These are phyloP conservation scores for Betula pendula DNA, from an alignment of 306 rosid species.

Conservation along the genomic window DNA sequence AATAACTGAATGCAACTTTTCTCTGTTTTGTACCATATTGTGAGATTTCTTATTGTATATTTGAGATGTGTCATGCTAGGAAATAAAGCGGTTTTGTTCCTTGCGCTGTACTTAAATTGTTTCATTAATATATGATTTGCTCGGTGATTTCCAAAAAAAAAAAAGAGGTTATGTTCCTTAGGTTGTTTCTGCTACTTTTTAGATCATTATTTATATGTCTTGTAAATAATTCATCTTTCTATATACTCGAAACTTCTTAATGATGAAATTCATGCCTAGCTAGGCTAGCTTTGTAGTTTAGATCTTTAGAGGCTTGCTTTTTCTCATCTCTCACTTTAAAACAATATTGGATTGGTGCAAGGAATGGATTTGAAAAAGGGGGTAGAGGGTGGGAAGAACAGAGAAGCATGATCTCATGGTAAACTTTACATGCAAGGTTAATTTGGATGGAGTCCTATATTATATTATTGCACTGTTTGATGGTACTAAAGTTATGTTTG, in stretches of 20 bases:
- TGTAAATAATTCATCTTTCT: neutral
- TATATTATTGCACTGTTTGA: neutral
- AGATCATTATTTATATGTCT: neutral
- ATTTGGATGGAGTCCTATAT: neutral
- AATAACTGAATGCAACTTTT: neutral
- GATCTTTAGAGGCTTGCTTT: neutral
- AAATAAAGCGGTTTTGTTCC: no score
- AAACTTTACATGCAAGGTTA: neutral
- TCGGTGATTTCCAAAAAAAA: no score
- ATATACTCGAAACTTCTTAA: slow-evolving; percentile 3
- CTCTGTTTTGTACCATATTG: neutral
- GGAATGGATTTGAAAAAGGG: neutral
- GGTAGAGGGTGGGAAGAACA: neutral
- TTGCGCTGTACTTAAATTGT: no score
- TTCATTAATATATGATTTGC: no score
- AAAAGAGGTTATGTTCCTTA: neutral
- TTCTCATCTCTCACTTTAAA: neutral
- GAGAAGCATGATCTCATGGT: neutral
- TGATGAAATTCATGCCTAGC: slow-evolving; percentile 14
- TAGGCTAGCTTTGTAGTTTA: slow-evolving; percentile 11
- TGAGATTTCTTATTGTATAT: neutral
- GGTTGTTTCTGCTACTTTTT: neutral
- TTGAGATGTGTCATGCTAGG: neutral
- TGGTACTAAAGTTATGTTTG: no score
- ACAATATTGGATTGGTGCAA: neutral